Evolutionary conservation across 306 rosid species (phyloP), one percentile per base, ranked within the genome.

Genomic region (Hylodesmum podocarpum): DNA sequence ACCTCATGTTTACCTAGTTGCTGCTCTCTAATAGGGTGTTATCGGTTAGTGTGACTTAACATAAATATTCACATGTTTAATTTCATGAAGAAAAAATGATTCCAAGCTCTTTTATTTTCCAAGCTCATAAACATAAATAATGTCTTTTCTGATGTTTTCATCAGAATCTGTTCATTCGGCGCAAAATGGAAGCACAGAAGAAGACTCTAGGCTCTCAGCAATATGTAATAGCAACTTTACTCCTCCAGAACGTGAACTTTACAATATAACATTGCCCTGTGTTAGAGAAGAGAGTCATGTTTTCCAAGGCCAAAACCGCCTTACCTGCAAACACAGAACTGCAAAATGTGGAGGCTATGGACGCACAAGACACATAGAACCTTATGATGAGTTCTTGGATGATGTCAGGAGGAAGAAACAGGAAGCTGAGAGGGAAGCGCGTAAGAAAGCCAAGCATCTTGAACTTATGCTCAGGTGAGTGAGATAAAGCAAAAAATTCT

Each of bases 401-500:
- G 88, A 88, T 46, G 53, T 81, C 6, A 73, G 77, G 66, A 81
- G 81, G 88, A 84, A 80, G 73, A 78, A 87, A 62, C 69, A 69
- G 33, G 85, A 84, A 83, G 87, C 83, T 19, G 84, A 86, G 69
- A 83, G 74, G 14, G 84, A 84, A 0, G 81, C 91, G 1, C 71
- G 84, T 78, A 84, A 39, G 72, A 92, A 80, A 78, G 86, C 82
- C 67, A 83, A 84, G 77, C 86, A 84, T 21, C 21, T 58, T 80
- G 77, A 82, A 51, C 81, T 90, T 5, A 80, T 83, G 80, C 64
- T 85, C 44, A 89, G 76, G 94, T 92, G 53, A 70, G 87, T 64
- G 9, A 34, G 16, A 31, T 12, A 40, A 15, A 19, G 13, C 25
- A 27, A 2, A 13, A 73, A 73, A 16, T 12, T 25, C 46, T 39